These are phyloP conservation scores for Hemisphaericaspora lyxosophila DNA, from an alignment of 1,139 yeast species.

Conservation along the genomic window DNA sequence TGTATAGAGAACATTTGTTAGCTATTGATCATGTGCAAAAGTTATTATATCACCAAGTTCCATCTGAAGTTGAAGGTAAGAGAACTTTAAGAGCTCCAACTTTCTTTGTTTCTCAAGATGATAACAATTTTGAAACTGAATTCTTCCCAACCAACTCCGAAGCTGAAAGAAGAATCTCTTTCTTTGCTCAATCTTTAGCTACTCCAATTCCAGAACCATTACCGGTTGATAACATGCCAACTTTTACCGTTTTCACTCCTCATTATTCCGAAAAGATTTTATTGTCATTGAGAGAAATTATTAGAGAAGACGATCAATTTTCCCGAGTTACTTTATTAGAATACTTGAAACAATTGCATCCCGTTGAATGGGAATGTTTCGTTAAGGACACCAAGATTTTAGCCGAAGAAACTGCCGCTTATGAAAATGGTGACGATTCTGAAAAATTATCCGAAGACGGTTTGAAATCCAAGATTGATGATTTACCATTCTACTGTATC, in stretches of 20 bases:
- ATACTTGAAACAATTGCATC: conserved; percentile 95
- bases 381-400: conserved; percentile 97
- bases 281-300: conserved; percentile 91
- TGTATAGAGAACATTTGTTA: conserved; percentile 96
- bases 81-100: conserved; percentile 98
- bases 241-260: conserved; percentile 96
- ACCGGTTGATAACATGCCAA: conserved; percentile 99
- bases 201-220: conserved; percentile 98
- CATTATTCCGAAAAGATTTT: conserved; percentile 97
- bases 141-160: conserved; percentile 95
- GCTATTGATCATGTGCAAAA: conserved; percentile 99
- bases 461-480: conserved; percentile 90
- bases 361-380: conserved; percentile 99
- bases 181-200: conserved; percentile 97
- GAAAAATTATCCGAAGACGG: conserved; percentile 66
- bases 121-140: conserved; percentile 89
- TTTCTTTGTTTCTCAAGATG: conserved; percentile 96
- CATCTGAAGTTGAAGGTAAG: conserved; percentile 95
- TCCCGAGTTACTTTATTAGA: conserved; percentile 95
- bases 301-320: conserved; percentile 98
- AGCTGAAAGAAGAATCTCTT: conserved; percentile 98
- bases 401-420: conserved; percentile 95
- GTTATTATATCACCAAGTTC: conserved; percentile 95
- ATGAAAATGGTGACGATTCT: conserved; percentile 65
- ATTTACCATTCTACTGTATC: conserved; percentile 95